Evolutionary conservation across 306 rosid genomes (phyloP), one percentile per base, ranked within the genome.

Genomic region (Citrullus amarus): DNA sequence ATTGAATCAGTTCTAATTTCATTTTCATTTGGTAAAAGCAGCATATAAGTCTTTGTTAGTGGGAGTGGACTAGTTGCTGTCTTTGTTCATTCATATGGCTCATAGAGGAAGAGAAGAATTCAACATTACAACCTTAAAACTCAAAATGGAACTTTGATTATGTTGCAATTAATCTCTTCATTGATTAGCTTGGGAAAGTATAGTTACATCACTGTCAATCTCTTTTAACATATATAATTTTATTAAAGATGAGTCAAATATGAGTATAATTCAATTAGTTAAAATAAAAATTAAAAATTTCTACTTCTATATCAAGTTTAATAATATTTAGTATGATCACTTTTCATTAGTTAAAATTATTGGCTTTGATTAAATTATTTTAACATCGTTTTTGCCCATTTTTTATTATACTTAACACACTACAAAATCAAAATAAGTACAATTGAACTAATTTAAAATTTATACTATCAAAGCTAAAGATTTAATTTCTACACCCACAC

Each of bases 41-140:
- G 43, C 36, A 46, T 78, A 71, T 63, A 71, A 69, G 55, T 66
- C 79, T 75, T 83, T 73, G 46, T 54, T 54, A 16, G 67, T 28
- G 63, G 48, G 53, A 30, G 6, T 46, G 46, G 48, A 46, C 38
- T 15, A 7, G n/a, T 41, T 41, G 58, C 6, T 72, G 15, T 43
- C 36, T 4, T 69, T 20, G 18, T 20, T 43, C 56, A 43, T 20
- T 32, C 54, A 10, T 39, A 9, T 18, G 18, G 5, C 50, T 39
- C 22, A 13, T 18, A 41, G 34, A 69, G 0, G 7, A 9, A 61
- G 20, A 62, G 20, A 30, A 62, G 10, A 30, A 60, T 7, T 60
- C 12, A 43, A 62, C 69, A 15, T 14, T 62, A 62, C 69, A 62
- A 62, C 69, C 43, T 62, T 62, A 59, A 62, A 3, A 6, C 69